phyloP scores from a whole-genome alignment of 2,329 filamentous ascomycete species.

The Boeremia exigua region DNA sequence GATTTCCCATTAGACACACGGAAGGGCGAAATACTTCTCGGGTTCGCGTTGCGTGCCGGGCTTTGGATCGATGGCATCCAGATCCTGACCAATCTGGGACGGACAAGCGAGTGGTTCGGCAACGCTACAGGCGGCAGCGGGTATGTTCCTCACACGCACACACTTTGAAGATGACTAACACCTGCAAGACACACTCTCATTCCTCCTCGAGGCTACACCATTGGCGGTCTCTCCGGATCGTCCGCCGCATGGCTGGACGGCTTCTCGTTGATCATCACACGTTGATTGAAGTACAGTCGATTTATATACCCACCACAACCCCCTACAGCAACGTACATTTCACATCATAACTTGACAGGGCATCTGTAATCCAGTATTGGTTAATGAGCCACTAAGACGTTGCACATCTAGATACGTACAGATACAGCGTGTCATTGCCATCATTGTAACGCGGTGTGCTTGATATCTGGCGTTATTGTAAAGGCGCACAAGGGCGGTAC shows the following conservation, averaged over 20 bases:
- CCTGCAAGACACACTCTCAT: constrained; percentile 78
- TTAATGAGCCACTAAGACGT: constrained; percentile 3
- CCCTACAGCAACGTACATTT: not conserved
- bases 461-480: not conserved
- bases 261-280: constrained; percentile 79
- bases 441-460: not conserved
- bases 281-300: constrained; percentile 52
- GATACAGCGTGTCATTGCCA: not conserved
- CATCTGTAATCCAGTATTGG: not conserved
- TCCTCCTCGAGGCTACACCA: constrained; percentile 84
- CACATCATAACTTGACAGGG: not conserved
- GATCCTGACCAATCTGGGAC: constrained; percentile 86
- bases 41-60: constrained; percentile 82
- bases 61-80: constrained; percentile 88
- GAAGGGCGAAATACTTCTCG: constrained; percentile 83
- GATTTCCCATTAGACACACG: constrained; percentile 83
- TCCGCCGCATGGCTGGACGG: constrained; percentile 83
- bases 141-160: constrained; percentile 63
- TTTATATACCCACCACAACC: not conserved
- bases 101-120: constrained; percentile 84
- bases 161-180: not conserved
- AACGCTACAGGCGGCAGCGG: constrained; percentile 79
- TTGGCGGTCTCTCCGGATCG: constrained; percentile 86
- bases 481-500: constrained; percentile 1
- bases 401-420: constrained; percentile 7